Evolutionary conservation across 306 rosid species (phyloP).

Genomic region (Castanopsis chinensis): DNA sequence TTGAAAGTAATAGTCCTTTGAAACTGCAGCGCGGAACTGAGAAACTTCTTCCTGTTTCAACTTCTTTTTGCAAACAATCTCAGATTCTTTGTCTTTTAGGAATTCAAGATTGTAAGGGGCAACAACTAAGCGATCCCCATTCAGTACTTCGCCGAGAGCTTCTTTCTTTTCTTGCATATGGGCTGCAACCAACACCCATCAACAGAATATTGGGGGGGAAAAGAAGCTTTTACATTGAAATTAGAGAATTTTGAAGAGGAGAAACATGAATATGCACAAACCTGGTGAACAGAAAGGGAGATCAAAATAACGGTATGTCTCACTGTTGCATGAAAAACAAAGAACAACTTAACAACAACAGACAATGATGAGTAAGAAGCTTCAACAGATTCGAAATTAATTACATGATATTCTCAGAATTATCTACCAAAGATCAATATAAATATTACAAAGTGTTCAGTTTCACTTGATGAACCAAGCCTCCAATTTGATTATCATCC

Average conservation of each 20-base stretch:
- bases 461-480: not conserved
- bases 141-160: slow-evolving; percentile 54
- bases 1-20: slow-evolving; percentile 46
- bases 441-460: not conserved
- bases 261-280: slow-evolving; percentile 19
- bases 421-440: not conserved
- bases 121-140: slow-evolving; percentile 47
- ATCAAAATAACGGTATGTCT: slow-evolving; percentile 50
- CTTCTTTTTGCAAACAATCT: slow-evolving; percentile 31
- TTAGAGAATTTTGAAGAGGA: not conserved
- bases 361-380: slow-evolving; percentile 10
- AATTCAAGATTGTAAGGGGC: slow-evolving; percentile 44
- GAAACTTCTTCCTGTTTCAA: slow-evolving; percentile 39
- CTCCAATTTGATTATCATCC: not conserved
- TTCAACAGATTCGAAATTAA: not conserved
- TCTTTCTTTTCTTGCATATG: slow-evolving; percentile 47
- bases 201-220: not conserved
- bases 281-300: slow-evolving; percentile 55
- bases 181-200: slow-evolving; percentile 28
- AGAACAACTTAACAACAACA: not conserved
- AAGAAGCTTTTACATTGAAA: not conserved
- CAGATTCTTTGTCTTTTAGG: slow-evolving; percentile 31
- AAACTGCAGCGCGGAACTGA: slow-evolving; percentile 39
- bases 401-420: not conserved
- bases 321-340: slow-evolving; percentile 35